Evolutionary conservation across 169 alveolate genomes (phyloP).

Genomic region (Cryptosporidium bovis): DNA sequence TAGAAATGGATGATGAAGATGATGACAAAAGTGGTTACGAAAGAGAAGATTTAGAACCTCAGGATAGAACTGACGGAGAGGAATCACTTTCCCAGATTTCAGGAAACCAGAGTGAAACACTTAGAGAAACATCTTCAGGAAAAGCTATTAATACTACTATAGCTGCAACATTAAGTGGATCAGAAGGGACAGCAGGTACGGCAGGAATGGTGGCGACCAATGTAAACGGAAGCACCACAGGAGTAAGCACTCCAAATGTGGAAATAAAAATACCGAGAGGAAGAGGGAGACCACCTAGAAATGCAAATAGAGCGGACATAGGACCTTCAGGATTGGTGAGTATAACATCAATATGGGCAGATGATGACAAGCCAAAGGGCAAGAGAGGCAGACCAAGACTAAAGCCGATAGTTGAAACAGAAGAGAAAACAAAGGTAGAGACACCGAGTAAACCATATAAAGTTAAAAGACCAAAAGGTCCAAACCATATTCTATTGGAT

Average conservation of each 20-base stretch:
- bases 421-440: slow-evolving; percentile 47
- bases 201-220: neutral
- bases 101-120: neutral
- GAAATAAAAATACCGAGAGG: slow-evolving; percentile 69
- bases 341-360: slow-evolving; percentile 72
- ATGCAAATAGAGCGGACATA: slow-evolving; percentile 55
- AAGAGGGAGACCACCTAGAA: slow-evolving; percentile 74
- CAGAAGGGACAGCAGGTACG: neutral
- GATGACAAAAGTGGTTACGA: neutral
- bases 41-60: no score
- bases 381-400: slow-evolving; percentile 73
- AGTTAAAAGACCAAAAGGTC: slow-evolving; percentile 70
- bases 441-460: slow-evolving; percentile 55
- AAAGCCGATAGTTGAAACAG: slow-evolving; percentile 33
- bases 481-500: slow-evolving; percentile 66
- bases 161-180: neutral
- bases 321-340: slow-evolving; percentile 68
- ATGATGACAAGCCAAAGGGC: slow-evolving; percentile 73
- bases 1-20: neutral
- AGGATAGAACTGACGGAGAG: neutral
- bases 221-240: neutral
- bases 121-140: slow-evolving; percentile 2
- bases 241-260: neutral
- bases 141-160: neutral
- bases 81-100: neutral